Percentiles rank a stretch among this genome's conserved stretches.
These are phyloP conservation scores for Chytriomyces sp. DNA, from an alignment of 192 early-diverging fungal genomes.

Conservation along the genomic window DNA sequence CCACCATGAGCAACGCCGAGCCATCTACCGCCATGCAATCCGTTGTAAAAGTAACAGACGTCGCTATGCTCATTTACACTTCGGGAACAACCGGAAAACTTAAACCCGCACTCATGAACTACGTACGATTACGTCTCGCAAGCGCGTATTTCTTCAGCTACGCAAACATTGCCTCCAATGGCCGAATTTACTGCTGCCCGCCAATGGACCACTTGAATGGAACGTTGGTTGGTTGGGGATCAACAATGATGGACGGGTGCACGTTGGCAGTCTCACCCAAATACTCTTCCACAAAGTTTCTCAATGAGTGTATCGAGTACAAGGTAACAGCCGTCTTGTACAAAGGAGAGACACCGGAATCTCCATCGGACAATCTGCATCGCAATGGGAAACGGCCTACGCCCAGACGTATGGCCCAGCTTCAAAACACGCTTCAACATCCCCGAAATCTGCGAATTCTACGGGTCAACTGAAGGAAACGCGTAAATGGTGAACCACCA, in stretches of 20 bases:
- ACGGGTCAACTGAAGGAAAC: constrained; percentile 71
- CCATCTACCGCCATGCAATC: no score
- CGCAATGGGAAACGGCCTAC: constrained; percentile 72
- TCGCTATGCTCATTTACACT: constrained; percentile 49
- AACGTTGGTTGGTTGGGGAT: constrained; percentile 44
- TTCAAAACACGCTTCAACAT: constrained; percentile 70
- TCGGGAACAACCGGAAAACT: constrained; percentile 68
- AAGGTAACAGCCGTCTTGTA: constrained; percentile 53
- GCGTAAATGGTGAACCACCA: constrained; percentile 40
- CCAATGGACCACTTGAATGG: constrained; percentile 71
- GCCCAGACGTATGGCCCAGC: constrained; percentile 68
- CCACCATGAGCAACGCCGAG: no score
- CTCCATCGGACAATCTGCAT: constrained; percentile 47
- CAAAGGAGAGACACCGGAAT: constrained; percentile 67
- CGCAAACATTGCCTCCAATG: constrained; percentile 22
- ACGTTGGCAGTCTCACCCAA: constrained; percentile 60
- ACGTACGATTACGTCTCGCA: constrained; percentile 42
- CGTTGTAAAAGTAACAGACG: constrained; percentile 21
- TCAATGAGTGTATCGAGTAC: constrained; percentile 37
- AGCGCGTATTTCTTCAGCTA: constrained; percentile 40
- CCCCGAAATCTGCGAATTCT: constrained; percentile 66
- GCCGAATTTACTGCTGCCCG: constrained; percentile 62
- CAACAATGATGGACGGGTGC: constrained; percentile 36
- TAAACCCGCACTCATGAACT: constrained; percentile 61
- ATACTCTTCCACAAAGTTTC: constrained; percentile 53